phyloP scores from a whole-genome alignment of 768 basidiomycete genomes.

The Trametes maxima region DNA sequence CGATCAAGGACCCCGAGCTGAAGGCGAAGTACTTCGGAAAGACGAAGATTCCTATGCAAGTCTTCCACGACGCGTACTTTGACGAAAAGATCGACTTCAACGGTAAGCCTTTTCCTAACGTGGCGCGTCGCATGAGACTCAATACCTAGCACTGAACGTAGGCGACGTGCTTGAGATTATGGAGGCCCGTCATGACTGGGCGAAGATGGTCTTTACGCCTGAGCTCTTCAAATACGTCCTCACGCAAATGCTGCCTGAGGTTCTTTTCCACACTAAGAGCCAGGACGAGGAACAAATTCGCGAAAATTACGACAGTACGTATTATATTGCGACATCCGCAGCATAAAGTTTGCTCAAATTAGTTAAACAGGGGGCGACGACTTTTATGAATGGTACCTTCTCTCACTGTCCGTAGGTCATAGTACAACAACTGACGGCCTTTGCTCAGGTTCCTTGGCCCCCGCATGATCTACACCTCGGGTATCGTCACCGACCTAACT shows the following conservation, averaged over 20 bases:
- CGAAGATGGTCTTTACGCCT: constrained; percentile 85
- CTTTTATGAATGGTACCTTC: constrained; percentile 82
- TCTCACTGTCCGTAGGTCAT: neutral
- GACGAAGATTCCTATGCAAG: constrained; percentile 95
- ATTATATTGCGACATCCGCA: constrained; percentile 8
- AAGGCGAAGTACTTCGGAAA: constrained; percentile 78
- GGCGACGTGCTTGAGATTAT: constrained; percentile 92
- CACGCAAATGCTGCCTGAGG: constrained; percentile 86
- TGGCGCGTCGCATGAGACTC: constrained; percentile 2
- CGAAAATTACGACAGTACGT: constrained; percentile 90
- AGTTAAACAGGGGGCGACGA: constrained; percentile 76
- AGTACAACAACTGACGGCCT: neutral
- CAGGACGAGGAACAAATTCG: constrained; percentile 97
- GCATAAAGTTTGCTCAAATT: too few relatives aligned
- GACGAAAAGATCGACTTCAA: constrained; percentile 97
- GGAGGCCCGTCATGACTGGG: constrained; percentile 96
- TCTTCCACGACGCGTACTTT: constrained; percentile 97
- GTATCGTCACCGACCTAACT: constrained; percentile 73
- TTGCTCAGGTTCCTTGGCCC: constrained; percentile 82
- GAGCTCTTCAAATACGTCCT: constrained; percentile 96
- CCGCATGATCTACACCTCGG: constrained; percentile 97
- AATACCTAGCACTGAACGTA: constrained; percentile 37
- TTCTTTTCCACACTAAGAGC: constrained; percentile 83
- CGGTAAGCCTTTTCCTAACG: constrained; percentile 48
- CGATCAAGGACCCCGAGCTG: constrained; percentile 82